Conservation (phyloP, 176 grass and related monocot genomes). For the Aegilops umbellulata region DNA sequence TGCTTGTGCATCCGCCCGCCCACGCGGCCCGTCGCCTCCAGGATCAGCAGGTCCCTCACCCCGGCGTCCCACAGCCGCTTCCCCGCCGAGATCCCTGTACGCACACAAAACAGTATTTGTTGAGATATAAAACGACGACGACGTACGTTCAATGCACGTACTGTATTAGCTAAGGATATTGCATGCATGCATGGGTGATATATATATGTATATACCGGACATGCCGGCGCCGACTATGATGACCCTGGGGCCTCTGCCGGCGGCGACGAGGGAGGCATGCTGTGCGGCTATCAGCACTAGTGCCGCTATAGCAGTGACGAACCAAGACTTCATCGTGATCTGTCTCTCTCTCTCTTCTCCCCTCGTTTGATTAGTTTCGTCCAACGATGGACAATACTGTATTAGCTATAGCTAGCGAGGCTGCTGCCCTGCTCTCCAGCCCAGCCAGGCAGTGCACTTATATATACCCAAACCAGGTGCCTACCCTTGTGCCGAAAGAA, state of each 20-base stretch:
- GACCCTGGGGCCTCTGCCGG: background rate
- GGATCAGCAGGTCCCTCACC: slow-evolving; percentile 45
- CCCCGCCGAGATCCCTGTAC: slow-evolving; percentile 60
- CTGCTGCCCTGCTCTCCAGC: background rate
- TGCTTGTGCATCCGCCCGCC: slow-evolving; percentile 64
- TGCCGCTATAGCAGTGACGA: background rate
- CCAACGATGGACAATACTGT: background rate
- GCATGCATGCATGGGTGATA: background rate
- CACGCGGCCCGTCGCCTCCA: slow-evolving; percentile 57
- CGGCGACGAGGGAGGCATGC: background rate
- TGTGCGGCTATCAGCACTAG: background rate
- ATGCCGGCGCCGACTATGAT: slow-evolving; percentile 20
- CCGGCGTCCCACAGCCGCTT: slow-evolving; percentile 63
- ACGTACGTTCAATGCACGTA: too few species aligned
- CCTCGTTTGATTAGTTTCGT: background rate
- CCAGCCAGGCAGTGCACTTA: background rate
- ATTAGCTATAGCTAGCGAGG: background rate
- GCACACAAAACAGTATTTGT: too few species aligned
- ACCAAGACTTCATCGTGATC: background rate
- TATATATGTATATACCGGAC: background rate
- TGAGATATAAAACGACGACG: too few species aligned
- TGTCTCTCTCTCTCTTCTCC: background rate
- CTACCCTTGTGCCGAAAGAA: background rate
- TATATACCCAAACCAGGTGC: background rate
- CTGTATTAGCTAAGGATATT: too few species aligned